These are phyloP conservation scores for Penicillium decumbens DNA, from an alignment of 2,329 filamentous ascomycete genomes.

Conservation along the genomic window DNA sequence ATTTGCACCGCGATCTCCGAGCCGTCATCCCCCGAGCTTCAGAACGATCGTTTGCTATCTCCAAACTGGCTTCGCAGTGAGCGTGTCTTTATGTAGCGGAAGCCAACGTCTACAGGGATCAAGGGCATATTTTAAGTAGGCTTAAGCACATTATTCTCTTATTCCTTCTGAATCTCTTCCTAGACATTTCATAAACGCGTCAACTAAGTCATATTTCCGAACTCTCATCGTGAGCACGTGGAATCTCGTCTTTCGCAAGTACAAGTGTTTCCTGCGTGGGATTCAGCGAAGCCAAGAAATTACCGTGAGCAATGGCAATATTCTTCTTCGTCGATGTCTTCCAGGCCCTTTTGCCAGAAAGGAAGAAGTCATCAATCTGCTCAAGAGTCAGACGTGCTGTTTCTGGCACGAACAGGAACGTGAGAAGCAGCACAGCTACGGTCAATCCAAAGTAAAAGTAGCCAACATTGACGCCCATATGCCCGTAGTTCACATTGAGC, in stretches of 20 bases:
- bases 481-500: conserved; percentile 18
- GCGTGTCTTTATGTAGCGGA: background rate
- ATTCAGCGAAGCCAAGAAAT: background rate
- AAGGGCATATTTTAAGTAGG: too few species aligned
- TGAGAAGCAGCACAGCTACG: conserved; percentile 3
- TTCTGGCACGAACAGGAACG: conserved; percentile 16
- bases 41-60: background rate
- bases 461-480: conserved; percentile 22
- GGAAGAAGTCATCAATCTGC: conserved; percentile 21
- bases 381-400: conserved; percentile 19
- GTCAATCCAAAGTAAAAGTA: conserved; percentile 22
- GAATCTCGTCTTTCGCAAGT: background rate
- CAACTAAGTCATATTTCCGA: background rate
- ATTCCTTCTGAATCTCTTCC: too few species aligned
- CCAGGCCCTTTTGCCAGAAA: conserved; percentile 13
- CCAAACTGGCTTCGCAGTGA: background rate
- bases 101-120: too few species aligned
- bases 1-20: background rate
- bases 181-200: background rate
- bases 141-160: too few species aligned
- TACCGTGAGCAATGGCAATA: conserved; percentile 1
- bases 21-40: background rate
- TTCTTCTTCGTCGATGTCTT: conserved; percentile 17
- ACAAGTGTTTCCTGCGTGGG: background rate
- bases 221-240: background rate